phyloP scores from a whole-genome alignment of 805 yeast genomes.

The Ogataea dorogensis region DNA sequence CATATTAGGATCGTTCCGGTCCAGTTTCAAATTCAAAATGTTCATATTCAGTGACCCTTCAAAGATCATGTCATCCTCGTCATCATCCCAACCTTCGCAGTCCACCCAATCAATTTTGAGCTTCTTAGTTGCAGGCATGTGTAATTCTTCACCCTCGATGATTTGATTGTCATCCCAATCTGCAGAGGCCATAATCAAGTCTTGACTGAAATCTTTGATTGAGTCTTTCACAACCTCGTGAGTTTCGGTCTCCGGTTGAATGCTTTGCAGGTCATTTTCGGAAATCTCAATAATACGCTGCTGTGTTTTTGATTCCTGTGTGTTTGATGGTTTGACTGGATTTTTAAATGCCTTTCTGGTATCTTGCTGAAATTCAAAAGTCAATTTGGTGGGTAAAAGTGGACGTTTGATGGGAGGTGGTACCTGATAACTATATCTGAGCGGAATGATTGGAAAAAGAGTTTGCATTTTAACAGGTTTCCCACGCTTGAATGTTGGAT shows the following conservation, averaged over 20 bases:
- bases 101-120: conserved; percentile 34
- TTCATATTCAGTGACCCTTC: conserved; percentile 55
- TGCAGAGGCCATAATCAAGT: conserved; percentile 63
- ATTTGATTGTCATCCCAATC: conserved; percentile 76
- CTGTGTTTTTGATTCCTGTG: conserved; percentile 15
- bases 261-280: conserved; percentile 27
- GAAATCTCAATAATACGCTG: conserved; percentile 29
- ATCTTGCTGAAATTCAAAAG: conserved; percentile 64
- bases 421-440: conserved; percentile 48
- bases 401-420: conserved; percentile 46
- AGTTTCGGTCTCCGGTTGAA: conserved; percentile 17
- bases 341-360: conserved; percentile 51
- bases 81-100: conserved; percentile 45
- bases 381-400: conserved; percentile 56
- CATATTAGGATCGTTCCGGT: conserved; percentile 84
- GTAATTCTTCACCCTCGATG: conserved; percentile 45
- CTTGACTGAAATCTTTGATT: conserved; percentile 47
- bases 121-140: conserved; percentile 25
- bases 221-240: conserved; percentile 23
- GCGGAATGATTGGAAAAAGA: conserved; percentile 60
- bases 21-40: conserved; percentile 48
- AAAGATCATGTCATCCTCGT: conserved; percentile 70
- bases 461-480: conserved; percentile 62
- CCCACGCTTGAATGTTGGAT: conserved; percentile 59
- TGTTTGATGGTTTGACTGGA: conserved; percentile 14